These are phyloP conservation scores for Phialemoniopsis sp. DNA, from an alignment of 2,329 filamentous ascomycete genomes.

Conservation along the genomic window DNA sequence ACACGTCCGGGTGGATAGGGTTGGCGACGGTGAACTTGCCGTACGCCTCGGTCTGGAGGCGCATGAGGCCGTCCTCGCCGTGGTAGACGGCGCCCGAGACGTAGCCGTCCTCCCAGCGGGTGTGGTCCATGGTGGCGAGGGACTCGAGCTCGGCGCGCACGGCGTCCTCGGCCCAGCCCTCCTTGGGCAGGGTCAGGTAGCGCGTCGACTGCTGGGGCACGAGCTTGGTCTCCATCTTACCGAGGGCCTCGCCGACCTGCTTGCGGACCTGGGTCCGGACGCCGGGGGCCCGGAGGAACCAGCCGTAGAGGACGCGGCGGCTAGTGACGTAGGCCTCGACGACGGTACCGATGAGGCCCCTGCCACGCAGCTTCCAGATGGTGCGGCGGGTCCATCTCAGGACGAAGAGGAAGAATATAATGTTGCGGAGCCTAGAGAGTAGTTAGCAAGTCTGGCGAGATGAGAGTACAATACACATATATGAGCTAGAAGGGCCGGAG, in stretches of 20 bases:
- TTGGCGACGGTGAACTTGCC: slow-evolving; percentile 93
- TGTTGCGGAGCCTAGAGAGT: slow-evolving; percentile 75
- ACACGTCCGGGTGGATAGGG: slow-evolving; percentile 96
- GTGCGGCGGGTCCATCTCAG: slow-evolving; percentile 76
- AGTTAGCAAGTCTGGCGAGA: no score
- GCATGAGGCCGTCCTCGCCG: slow-evolving; percentile 76
- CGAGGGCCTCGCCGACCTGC: slow-evolving; percentile 75
- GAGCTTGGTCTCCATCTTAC: slow-evolving; percentile 80
- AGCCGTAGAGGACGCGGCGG: slow-evolving; percentile 73
- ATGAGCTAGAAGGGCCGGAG: no score
- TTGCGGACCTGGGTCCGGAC: slow-evolving; percentile 82
- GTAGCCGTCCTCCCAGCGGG: slow-evolving; percentile 91
- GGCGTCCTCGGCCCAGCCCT: slow-evolving; percentile 77
- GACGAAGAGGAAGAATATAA: slow-evolving; percentile 85
- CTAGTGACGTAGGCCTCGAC: slow-evolving; percentile 68
- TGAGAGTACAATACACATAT: no score
- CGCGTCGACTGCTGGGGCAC: slow-evolving; percentile 69
- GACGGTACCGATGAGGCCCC: slow-evolving; percentile 77
- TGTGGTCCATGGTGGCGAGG: slow-evolving; percentile 85
- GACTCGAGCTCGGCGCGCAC: slow-evolving; percentile 75
- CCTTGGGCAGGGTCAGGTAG: slow-evolving; percentile 73
- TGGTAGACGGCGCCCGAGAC: slow-evolving; percentile 97
- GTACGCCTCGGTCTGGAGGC: slow-evolving; percentile 89
- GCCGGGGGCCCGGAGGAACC: slow-evolving; percentile 82
- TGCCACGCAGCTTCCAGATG: slow-evolving; percentile 82